Conservation (phyloP, 2,329 filamentous ascomycete genomes). For the Meredithiella fracta region DNA sequence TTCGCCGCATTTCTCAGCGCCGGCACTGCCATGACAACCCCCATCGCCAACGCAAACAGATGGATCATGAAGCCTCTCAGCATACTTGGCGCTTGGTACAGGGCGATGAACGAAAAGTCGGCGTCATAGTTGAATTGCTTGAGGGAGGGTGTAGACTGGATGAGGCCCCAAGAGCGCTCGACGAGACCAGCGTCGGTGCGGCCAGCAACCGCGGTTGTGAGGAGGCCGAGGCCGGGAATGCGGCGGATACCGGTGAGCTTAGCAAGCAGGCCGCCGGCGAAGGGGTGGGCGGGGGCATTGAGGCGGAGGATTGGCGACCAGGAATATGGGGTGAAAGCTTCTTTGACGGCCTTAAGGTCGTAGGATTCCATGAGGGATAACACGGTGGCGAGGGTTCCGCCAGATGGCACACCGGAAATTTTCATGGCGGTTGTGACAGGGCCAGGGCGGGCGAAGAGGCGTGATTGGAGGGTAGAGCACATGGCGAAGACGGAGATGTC, state of each 20-base stretch:
- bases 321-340: constrained; percentile 34
- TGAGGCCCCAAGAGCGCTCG: constrained; percentile 46
- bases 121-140: constrained; percentile 38
- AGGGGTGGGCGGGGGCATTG: constrained; percentile 8
- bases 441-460: constrained; percentile 31
- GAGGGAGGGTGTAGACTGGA: constrained; percentile 29
- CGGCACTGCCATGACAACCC: constrained; percentile 29
- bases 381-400: constrained; percentile 52
- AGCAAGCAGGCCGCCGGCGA: background rate
- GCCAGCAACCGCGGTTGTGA: constrained; percentile 36
- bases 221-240: constrained; percentile 36
- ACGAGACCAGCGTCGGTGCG: constrained; percentile 37
- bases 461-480: constrained; percentile 32
- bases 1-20: constrained; percentile 30
- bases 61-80: constrained; percentile 35
- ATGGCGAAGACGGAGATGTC: constrained; percentile 42
- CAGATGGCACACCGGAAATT: constrained; percentile 35
- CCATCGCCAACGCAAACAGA: constrained; percentile 28
- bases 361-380: constrained; percentile 42
- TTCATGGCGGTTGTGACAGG: constrained; percentile 38
- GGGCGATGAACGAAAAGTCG: constrained; percentile 43
- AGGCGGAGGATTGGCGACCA: constrained; percentile 38
- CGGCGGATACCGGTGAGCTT: constrained; percentile 32
- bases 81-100: constrained; percentile 33
- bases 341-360: constrained; percentile 29